These are phyloP conservation scores for Phylloporus arenicola DNA, from an alignment of 768 basidiomycete species.

Conservation along the genomic window DNA sequence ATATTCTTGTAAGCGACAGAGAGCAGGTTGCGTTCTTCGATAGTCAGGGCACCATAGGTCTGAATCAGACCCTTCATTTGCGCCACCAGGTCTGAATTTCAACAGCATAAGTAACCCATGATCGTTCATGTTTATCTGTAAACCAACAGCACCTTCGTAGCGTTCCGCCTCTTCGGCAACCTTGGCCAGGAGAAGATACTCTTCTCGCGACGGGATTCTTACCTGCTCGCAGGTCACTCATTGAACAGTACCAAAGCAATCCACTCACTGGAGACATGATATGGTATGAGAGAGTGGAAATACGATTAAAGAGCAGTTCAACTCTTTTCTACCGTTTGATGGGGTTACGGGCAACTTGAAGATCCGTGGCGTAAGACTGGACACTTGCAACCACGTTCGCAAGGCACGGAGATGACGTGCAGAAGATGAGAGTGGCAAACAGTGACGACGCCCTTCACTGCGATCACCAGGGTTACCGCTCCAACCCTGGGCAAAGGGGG, in stretches of 20 bases:
- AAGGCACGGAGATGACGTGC: slow-evolving; percentile 11
- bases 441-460: slow-evolving; percentile 3
- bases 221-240: slow-evolving; percentile 16
- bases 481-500: slow-evolving; percentile 31
- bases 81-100: slow-evolving; percentile 57
- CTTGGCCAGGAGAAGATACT: slow-evolving; percentile 63
- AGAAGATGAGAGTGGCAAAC: slow-evolving; percentile 3
- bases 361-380: slow-evolving; percentile 9
- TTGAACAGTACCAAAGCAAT: not conserved
- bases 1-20: slow-evolving; percentile 90
- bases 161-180: slow-evolving; percentile 86
- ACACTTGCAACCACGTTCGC: slow-evolving; percentile 12
- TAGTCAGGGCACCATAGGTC: slow-evolving; percentile 61
- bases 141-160: slow-evolving; percentile 60
- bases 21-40: slow-evolving; percentile 84
- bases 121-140: not conserved
- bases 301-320: not conserved
- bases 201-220: slow-evolving; percentile 32
- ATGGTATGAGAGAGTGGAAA: slow-evolving; percentile 8
- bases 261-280: slow-evolving; percentile 29
- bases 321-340: slow-evolving; percentile 25
- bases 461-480: slow-evolving; percentile 2
- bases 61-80: slow-evolving; percentile 75
- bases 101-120: slow-evolving; percentile 15
- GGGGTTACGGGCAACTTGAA: slow-evolving; percentile 30